Evolutionary conservation across 768 basidiomycete species (phyloP), one percentile per base, ranked within the genome.

Genomic region (Dendrothele bispora): DNA sequence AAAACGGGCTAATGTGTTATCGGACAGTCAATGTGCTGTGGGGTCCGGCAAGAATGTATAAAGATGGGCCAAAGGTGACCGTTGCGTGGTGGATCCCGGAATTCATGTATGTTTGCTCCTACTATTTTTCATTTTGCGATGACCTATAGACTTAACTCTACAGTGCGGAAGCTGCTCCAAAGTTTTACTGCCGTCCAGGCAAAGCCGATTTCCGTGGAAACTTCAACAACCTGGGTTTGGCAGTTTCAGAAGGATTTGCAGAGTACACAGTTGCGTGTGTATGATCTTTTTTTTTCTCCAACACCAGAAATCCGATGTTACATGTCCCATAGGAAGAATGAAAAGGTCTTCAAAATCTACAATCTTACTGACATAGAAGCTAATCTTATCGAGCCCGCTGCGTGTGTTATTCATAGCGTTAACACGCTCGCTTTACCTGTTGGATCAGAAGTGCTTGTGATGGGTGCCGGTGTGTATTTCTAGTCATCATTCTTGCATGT

Each of bases 381-480:
- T 0, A 87, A 84, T 3, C 75, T 90, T 7, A 67, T 88, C 28
- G 87, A 89, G 57, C 88, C 88, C 7, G 83, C 86, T 4, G 79
- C 87, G 6, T 90, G 87, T 55, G 88, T 86, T 26, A 75, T 90
- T 34, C 87, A 90, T 64, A 88, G 88, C 10, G 77, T 87, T 53
- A 88, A 90, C 66, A 84, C 83, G 60, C 74, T 90, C 29, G 74
- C 70, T 51, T 78, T 83, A 7, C 75, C 80, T 7, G 82, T 85
- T 39, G 87, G 87, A 7, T 66, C 79, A 21, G 84, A 88, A 27
- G 84, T 81, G 17, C 77, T 90, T 44, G 70, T 89, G 17, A 70
- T 88, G 29, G 87, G 87, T 34, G 83, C 87, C 12, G 87, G 87
- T 15, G n/a, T n/a, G n/a, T n/a, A n/a, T n/a, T n/a, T n/a, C 86